Evolutionary conservation across 352 stramenopile species (phyloP), one percentile per base, ranked within the genome.

Genomic region (Ochromonadaceae sp.): DNA sequence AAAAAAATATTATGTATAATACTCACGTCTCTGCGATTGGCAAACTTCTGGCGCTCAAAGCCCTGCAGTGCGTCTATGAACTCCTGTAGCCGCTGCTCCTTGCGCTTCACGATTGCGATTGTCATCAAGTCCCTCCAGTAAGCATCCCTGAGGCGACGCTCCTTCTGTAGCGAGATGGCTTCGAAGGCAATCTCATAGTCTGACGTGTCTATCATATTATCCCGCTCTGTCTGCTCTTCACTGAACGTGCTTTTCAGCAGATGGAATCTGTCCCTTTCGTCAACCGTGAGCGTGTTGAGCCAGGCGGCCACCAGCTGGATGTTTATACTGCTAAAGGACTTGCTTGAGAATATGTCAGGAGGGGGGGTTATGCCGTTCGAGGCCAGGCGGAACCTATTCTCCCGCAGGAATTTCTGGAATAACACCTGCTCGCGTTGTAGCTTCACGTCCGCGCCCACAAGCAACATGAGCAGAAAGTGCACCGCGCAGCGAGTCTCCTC

Each of bases 371-470:
- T 59, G 1, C 84, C 82, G 53, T 91, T 94, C 20, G 83, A 87
- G 72, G 92, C 83, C 69, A 94, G 80, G 70, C 92, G 90, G 75
- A 92, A 93, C 50, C 85, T 79, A 67, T 95, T 92, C 71, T 95
- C 86, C 38, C 85, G 78, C 36, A 95, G 65, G 55, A 95, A 95
- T 60, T 92, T 88, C 59, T 92, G 84, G 60, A 94, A 94, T 36
- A 93, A 47, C 28, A 93, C 87, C 60, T n/a, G 34, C 39, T 73
- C 68, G 39, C 84, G 81, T 42, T 82, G 79, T 25, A 93, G 61
- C 0, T 84, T 83, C 0, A 82, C 84, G 56, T 95, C 83, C 0
- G 84, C 84, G 0, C 81, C 82, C 28, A 87, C 85, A 14, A 95
- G 59, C 59, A 94, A 67, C 32, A 94, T 69, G n/a, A 95, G 63